These are phyloP conservation scores for Coemansia sp. DNA, from an alignment of 371 early-diverging fungal genomes.

Conservation along the genomic window DNA sequence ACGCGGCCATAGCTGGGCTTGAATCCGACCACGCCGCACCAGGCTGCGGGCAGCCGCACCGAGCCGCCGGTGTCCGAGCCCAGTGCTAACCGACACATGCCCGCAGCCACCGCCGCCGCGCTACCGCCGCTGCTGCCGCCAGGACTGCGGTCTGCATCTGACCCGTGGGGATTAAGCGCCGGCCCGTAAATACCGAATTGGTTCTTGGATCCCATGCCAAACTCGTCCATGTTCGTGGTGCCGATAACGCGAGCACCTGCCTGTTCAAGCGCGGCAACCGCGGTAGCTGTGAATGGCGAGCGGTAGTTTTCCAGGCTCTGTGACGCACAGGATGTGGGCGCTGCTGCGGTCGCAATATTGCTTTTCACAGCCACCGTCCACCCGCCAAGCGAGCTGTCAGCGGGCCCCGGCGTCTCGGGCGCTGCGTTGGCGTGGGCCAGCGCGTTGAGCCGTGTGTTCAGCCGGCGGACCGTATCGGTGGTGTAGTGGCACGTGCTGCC, in stretches of 20 bases:
- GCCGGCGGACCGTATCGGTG: conserved; percentile 11
- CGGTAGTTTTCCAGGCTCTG: conserved; percentile 49
- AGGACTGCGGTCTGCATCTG: conserved; percentile 5
- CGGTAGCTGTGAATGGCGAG: conserved; percentile 81
- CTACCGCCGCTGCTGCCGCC: conserved; percentile 95
- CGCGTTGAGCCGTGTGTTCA: conserved; percentile 27
- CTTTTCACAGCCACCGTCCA: conserved; percentile 38
- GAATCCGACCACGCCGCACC: conserved; percentile 91
- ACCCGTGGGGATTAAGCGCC: conserved; percentile 40
- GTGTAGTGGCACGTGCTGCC: not conserved
- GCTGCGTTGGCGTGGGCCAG: conserved; percentile 3
- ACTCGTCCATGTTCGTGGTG: conserved; percentile 96
- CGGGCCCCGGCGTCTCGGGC: not conserved
- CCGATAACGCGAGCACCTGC: conserved; percentile 76
- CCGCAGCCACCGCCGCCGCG: conserved; percentile 87
- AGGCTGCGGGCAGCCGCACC: conserved; percentile 89
- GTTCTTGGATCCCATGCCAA: conserved; percentile 88
- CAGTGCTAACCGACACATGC: conserved; percentile 65
- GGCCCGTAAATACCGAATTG: conserved; percentile 48
- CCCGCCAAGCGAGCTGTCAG: conserved; percentile 20
- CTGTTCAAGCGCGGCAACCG: conserved; percentile 58
- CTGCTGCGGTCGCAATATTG: conserved; percentile 20
- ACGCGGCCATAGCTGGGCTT: conserved; percentile 90
- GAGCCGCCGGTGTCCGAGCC: conserved; percentile 97
- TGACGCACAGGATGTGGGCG: conserved; percentile 34